Evolutionary conservation across 805 yeast species (phyloP), one percentile per base, ranked within the genome.

Genomic region (Nematodospora valgi): DNA sequence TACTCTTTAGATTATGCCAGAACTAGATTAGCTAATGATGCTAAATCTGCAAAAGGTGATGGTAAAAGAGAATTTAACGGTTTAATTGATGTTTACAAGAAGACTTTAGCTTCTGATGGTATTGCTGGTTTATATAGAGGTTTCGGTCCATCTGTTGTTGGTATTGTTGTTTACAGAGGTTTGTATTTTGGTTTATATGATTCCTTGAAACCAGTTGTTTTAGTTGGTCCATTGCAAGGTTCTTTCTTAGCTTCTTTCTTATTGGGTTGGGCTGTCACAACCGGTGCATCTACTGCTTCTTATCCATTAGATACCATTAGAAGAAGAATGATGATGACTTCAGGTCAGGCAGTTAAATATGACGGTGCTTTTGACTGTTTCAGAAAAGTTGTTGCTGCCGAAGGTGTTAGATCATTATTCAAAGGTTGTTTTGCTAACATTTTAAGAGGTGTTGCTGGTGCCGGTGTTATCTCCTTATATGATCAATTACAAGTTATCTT

Each of bases 311-410:
- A 88, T 76, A 88, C 97, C 64, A 88, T 88, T 66, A 89, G 97
- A 84, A 87, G 97, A 86, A 87, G 97, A 85, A 88, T 88, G 97
- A 88, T 88, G 97, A 88, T 88, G 97, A 88, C 97, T 58, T 89
- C 97, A 56, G 97, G 97, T 73, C 95, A 87, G 77, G 95, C 95
- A 62, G 95, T 88, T 60, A 88, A 89, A 78, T 88, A 88, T 78
- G 74, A 80, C 64, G 93, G 95, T 76, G 95, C 96, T 56, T 77
- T 86, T 68, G 96, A 89, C 71, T 86, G 93, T 72, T 82, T 85
- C 86, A 74, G 66, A 58, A 73, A 87, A 76, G 86, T 88, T 67
- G 91, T 89, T 57, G 95, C 95, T 55, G 87, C 93, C 66, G 96
- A 89, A 75, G 97, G 97, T 86, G 71, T 86, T 59, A 60, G 64